Percentiles rank a stretch among this genome's conserved stretches.
phyloP scores from a whole-genome alignment of 768 basidiomycete genomes.

The Albatrellus ellisii region DNA sequence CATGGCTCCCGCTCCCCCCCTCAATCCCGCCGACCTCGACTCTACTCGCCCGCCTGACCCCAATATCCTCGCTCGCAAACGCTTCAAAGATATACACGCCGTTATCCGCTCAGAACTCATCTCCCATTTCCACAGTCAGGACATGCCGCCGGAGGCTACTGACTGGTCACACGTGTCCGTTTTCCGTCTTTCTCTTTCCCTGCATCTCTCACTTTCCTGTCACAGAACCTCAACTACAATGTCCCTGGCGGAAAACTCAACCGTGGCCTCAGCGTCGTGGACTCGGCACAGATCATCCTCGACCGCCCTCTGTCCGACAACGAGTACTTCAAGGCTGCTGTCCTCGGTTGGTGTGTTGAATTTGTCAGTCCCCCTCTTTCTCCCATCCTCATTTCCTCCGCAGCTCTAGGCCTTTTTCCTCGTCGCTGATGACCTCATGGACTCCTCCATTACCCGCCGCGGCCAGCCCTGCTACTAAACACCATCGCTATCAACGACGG shows the following conservation, averaged over 20 bases:
- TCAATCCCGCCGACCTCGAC: too few species aligned
- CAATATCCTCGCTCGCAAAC: constrained; percentile 35
- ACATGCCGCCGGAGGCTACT: constrained; percentile 74
- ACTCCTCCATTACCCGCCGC: constrained; percentile 82
- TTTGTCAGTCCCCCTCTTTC: constrained; percentile 68
- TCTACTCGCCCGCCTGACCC: too few species aligned
- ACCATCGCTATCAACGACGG: constrained; percentile 92
- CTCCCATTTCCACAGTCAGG: constrained; percentile 46
- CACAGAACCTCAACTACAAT: constrained; percentile 81
- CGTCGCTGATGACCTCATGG: constrained; percentile 97
- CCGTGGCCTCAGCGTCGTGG: constrained; percentile 91
- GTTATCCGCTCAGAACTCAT: constrained; percentile 69
- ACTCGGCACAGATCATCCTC: constrained; percentile 81
- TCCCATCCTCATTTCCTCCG: not conserved
- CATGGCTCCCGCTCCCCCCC: too few species aligned
- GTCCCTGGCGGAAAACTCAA: constrained; percentile 96
- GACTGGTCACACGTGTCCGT: constrained; percentile 76
- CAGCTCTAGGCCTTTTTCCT: constrained; percentile 98
- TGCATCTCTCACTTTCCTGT: not conserved
- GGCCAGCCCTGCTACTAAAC: constrained; percentile 95
- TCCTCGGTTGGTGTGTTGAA: constrained; percentile 94
- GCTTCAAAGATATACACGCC: constrained; percentile 64
- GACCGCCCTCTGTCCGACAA: constrained; percentile 57
- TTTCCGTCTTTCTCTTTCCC: constrained; percentile 15
- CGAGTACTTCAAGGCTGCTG: constrained; percentile 80